phyloP scores from a whole-genome alignment of 164 flowering plant species.

The Vitis rotundifolia region DNA sequence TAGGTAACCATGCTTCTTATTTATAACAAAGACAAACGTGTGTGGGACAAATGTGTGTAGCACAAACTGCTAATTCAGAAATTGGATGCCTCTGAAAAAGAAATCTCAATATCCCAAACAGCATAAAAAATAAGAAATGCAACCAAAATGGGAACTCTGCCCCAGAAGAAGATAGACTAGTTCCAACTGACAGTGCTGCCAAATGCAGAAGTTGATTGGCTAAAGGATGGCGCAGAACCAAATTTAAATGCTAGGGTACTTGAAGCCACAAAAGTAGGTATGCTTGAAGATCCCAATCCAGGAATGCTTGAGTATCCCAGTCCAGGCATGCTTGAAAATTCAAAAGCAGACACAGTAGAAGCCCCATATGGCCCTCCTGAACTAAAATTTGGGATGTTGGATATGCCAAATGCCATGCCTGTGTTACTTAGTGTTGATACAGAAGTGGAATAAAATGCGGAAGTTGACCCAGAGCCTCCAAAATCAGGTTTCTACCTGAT shows the following conservation, averaged over 20 bases:
- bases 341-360: too few relatives aligned
- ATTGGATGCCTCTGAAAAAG: neutral
- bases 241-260: constrained; percentile 49
- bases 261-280: constrained; percentile 60
- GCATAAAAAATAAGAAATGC: neutral
- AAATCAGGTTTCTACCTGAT: constrained; percentile 87
- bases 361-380: too few relatives aligned
- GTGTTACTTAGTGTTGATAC: too few relatives aligned
- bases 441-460: constrained; percentile 9
- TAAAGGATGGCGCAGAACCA: constrained; percentile 66
- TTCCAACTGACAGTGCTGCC: constrained; percentile 68
- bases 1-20: too few relatives aligned
- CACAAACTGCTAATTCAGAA: neutral
- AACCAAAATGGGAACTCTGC: constrained; percentile 67
- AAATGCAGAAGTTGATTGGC: constrained; percentile 70
- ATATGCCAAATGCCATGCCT: too few relatives aligned
- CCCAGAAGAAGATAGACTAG: constrained; percentile 63
- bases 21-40: neutral
- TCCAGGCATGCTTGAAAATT: too few relatives aligned
- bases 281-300: constrained; percentile 57
- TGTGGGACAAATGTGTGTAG: neutral
- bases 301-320: constrained; percentile 30
- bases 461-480: constrained; percentile 83
- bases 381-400: too few relatives aligned
- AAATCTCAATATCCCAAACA: too few relatives aligned